phyloP scores from a whole-genome alignment of 179 eudicot species.

The Beta lomatogona region DNA sequence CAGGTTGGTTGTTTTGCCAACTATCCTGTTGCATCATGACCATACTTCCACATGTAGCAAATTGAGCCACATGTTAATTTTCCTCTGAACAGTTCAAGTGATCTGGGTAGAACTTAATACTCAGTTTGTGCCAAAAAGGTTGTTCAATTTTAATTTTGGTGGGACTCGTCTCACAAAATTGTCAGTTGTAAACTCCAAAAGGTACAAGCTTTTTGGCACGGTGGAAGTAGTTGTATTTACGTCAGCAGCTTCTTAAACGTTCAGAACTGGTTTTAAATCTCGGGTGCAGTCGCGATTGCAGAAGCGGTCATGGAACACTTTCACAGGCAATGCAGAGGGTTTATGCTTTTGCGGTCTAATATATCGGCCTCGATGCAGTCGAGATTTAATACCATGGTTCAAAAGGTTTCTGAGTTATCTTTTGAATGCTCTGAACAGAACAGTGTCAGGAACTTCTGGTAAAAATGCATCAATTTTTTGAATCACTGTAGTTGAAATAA shows the following conservation, averaged over 20 bases:
- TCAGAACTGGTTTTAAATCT: background rate
- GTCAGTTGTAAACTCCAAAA: background rate
- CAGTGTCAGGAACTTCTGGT: background rate
- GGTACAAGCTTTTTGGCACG: background rate
- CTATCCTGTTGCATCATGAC: background rate
- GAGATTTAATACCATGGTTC: too few species aligned
- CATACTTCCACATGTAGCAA: background rate
- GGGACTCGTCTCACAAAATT: background rate
- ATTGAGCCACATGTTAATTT: background rate
- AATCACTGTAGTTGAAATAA: background rate
- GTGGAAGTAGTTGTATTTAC: too few species aligned
- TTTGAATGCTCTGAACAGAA: background rate
- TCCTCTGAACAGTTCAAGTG: background rate
- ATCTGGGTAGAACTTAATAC: background rate
- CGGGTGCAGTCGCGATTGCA: too few species aligned
- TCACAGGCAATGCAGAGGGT: too few species aligned
- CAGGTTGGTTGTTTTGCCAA: conserved; percentile 47
- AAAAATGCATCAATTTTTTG: background rate
- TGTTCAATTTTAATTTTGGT: background rate
- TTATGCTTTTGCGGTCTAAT: too few species aligned
- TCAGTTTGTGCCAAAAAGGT: background rate
- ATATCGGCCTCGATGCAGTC: too few species aligned
- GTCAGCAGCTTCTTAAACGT: background rate
- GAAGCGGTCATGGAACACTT: too few species aligned
- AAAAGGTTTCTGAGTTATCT: background rate